Evolutionary conservation across 208 protist species (phyloP), one percentile per base, ranked within the genome.

Genomic region (Lotmaria passim): DNA sequence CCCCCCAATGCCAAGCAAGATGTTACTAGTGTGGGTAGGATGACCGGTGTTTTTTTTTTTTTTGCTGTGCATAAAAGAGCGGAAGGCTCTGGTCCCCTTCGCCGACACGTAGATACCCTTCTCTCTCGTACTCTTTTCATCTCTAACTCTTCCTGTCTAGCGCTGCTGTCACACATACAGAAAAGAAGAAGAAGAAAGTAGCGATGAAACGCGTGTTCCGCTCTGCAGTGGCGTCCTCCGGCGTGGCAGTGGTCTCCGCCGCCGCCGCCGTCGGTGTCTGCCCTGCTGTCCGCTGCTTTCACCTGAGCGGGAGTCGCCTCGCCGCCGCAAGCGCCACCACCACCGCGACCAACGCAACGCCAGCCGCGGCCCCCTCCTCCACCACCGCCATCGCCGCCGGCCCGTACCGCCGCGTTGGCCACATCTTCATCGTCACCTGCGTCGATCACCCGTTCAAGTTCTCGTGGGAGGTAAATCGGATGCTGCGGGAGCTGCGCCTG

Each of bases 401-500:
- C 0, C 86, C 85, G n/a, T 89, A 92, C 63, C 88, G 87, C 23
- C 79, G 78, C 26, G 91, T 96, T 0, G 91, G 91, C 10, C 86
- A 94, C 60, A 68, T 96, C 38, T 94, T 96, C 59, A 94, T 96
- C 56, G 85, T 96, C 14, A 67, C 77, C 19, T 93, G 86, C 73
- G 70, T 83, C 24, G 88, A 96, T 41, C 87, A 96, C 61, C 86
- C 88, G 19, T 96, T 93, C 68, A 92, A 96, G 64, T 84, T 87
- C 53, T 81, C 81, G 14, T 96, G 91, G 89, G 87, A 96, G 58
- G 81, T 96, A 14, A 94, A 93, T 69, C 85, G 85, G 38, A 83
- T 84, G 73, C 78, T 96, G 72, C 87, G 88, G 6, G 83, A 90
- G 28, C 75, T 96, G 65, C 85, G 87, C 5, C 78, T 96, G 0